These are phyloP conservation scores for Tricholoma hemisulphureum DNA, from an alignment of 768 basidiomycete species.

Conservation along the genomic window DNA sequence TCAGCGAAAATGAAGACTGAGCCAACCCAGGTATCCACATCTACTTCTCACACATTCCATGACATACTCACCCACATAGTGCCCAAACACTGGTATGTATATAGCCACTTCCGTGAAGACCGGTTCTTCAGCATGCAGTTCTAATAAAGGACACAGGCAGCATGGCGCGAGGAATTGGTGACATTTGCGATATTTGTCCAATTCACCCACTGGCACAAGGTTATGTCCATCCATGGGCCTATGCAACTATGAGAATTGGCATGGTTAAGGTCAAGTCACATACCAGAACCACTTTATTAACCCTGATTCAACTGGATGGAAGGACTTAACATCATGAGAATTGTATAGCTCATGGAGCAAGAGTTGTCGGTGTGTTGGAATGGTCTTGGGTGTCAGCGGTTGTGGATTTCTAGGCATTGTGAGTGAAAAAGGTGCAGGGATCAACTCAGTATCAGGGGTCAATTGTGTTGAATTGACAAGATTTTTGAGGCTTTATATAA, in stretches of 20 bases:
- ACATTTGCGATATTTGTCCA: neutral
- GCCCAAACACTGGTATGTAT: neutral
- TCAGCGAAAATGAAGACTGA: too few species aligned
- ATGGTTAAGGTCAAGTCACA: neutral
- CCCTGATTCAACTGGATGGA: neutral
- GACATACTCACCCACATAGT: too few species aligned
- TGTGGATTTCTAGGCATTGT: neutral
- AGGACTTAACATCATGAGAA: neutral
- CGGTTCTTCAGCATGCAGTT: too few species aligned
- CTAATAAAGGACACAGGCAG: neutral
- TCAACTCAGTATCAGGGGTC: neutral
- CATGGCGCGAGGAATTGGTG: neutral
- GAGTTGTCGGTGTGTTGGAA: neutral
- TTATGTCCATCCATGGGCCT: neutral
- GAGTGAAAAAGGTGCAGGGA: neutral
- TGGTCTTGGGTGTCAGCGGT: neutral
- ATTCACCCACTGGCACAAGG: neutral
- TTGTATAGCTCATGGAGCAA: too few species aligned
- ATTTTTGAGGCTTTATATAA: neutral
- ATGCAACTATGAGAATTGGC: neutral
- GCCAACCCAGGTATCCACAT: too few species aligned
- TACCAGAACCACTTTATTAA: neutral
- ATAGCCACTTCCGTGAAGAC: neutral
- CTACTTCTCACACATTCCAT: too few species aligned
- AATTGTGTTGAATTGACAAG: neutral